Conservation (phyloP, 2,329 filamentous ascomycete genomes). For the Phaeosphaeriaceae sp. region DNA sequence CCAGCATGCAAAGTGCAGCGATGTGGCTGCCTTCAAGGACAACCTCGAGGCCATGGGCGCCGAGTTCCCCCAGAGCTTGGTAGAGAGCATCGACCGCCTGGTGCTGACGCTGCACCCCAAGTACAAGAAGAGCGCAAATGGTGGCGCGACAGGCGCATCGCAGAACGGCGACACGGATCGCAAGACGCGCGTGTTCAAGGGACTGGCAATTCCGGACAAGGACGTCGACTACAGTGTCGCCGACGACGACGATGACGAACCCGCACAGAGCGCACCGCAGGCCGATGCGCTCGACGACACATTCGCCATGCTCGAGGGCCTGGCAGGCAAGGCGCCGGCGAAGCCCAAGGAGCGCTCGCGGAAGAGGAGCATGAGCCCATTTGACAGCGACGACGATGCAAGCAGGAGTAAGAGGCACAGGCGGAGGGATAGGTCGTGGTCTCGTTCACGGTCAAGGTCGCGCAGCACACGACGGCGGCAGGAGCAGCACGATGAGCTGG, state of each 20-base stretch:
- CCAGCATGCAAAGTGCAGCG: slow-evolving; percentile 78
- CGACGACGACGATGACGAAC: slow-evolving; percentile 46
- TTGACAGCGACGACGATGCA: slow-evolving; percentile 53
- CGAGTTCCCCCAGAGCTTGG: slow-evolving; percentile 83
- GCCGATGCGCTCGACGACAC: slow-evolving; percentile 88
- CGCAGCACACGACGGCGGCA: slow-evolving; percentile 55
- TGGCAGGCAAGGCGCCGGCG: slow-evolving; percentile 64
- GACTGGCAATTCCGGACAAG: slow-evolving; percentile 85
- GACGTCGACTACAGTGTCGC: slow-evolving; percentile 62
- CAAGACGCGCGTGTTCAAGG: slow-evolving; percentile 89
- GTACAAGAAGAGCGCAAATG: slow-evolving; percentile 66
- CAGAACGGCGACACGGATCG: slow-evolving; percentile 68
- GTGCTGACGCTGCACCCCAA: slow-evolving; percentile 91
- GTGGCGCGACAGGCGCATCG: slow-evolving; percentile 40
- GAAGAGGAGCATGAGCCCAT: slow-evolving; percentile 69
- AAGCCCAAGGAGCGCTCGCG: slow-evolving; percentile 58
- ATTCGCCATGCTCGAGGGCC: slow-evolving; percentile 84
- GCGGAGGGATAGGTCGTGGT: slow-evolving; percentile 59
- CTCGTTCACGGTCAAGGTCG: slow-evolving; percentile 63
- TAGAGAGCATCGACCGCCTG: slow-evolving; percentile 90
- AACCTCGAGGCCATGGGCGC: slow-evolving; percentile 79
- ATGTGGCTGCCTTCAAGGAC: slow-evolving; percentile 76
- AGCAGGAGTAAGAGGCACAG: slow-evolving; percentile 54
- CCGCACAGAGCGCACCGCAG: slow-evolving; percentile 49
- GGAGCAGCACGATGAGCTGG: slow-evolving; percentile 58